phyloP scores from a whole-genome alignment of 2,329 filamentous ascomycete species.

The Botrytis paeoniae region DNA sequence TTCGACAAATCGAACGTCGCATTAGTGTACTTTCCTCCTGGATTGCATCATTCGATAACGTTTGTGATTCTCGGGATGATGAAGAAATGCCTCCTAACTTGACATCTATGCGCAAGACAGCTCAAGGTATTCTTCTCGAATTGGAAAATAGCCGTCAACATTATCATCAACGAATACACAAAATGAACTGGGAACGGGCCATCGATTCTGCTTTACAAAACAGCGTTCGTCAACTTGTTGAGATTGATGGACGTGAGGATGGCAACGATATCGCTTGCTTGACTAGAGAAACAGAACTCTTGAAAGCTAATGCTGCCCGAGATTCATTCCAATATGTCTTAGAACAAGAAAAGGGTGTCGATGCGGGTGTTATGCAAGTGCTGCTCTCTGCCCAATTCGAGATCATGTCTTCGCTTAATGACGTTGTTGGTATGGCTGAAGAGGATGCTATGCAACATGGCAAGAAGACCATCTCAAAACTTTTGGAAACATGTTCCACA shows the following conservation, averaged over 20 bases:
- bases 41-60: conserved; percentile 85
- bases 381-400: conserved; percentile 90
- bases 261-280: conserved; percentile 68
- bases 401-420: conserved; percentile 77
- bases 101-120: conserved; percentile 77
- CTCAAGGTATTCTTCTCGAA: conserved; percentile 83
- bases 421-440: conserved; percentile 78
- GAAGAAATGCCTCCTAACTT: conserved; percentile 70
- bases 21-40: conserved; percentile 85
- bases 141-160: conserved; percentile 88
- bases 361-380: conserved; percentile 74
- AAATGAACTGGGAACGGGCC: conserved; percentile 80
- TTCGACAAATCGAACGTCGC: conserved; percentile 78
- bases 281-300: conserved; percentile 76
- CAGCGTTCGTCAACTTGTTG: conserved; percentile 73
- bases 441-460: conserved; percentile 79
- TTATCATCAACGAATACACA: conserved; percentile 78
- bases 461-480: conserved; percentile 69
- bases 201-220: conserved; percentile 87
- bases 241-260: conserved; percentile 64
- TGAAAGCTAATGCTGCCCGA: conserved; percentile 78
- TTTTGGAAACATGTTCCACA: conserved; percentile 72
- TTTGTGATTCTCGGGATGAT: conserved; percentile 69
- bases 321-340: conserved; percentile 74
- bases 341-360: conserved; percentile 79